phyloP scores from a whole-genome alignment of 495 filamentous ascomycete genomes.

The Platismatia glauca region DNA sequence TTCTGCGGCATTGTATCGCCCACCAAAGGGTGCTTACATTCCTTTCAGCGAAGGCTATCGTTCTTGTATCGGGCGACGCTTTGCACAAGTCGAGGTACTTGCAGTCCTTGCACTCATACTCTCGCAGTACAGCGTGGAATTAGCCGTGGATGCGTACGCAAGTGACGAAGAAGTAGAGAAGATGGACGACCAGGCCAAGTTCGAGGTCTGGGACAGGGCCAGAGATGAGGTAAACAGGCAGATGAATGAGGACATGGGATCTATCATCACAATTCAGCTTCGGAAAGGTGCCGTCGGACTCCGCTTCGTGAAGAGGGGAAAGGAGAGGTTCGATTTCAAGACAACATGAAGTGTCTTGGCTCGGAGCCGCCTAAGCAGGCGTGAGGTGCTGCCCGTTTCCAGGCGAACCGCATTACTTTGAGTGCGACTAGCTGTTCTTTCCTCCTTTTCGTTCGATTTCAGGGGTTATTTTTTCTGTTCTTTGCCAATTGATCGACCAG shows the following conservation, averaged over 20 bases:
- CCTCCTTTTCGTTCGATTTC: too few species aligned
- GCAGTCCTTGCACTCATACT: constrained; percentile 57
- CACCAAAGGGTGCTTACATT: constrained; percentile 52
- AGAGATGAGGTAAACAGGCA: constrained; percentile 38
- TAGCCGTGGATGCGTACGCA: constrained; percentile 55
- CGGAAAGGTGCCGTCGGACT: constrained; percentile 48
- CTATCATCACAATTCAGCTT: constrained; percentile 55
- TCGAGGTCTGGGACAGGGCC: constrained; percentile 45
- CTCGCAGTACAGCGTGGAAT: constrained; percentile 53
- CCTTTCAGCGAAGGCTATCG: constrained; percentile 64
- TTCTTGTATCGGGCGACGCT: constrained; percentile 57
- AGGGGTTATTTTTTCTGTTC: too few species aligned
- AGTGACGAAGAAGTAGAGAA: constrained; percentile 48
- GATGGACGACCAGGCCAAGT: constrained; percentile 24
- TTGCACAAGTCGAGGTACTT: constrained; percentile 61
- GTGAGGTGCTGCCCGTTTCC: neutral
- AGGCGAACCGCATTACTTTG: neutral
- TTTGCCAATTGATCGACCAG: too few species aligned
- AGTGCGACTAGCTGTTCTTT: neutral
- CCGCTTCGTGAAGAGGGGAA: constrained; percentile 52
- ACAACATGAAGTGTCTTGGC: neutral
- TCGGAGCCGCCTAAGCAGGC: neutral
- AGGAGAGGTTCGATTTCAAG: constrained; percentile 43
- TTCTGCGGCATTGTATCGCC: constrained; percentile 44
- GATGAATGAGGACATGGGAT: constrained; percentile 32